phyloP scores from a whole-genome alignment of 208 protist genomes.

The Phytomonas francai region DNA sequence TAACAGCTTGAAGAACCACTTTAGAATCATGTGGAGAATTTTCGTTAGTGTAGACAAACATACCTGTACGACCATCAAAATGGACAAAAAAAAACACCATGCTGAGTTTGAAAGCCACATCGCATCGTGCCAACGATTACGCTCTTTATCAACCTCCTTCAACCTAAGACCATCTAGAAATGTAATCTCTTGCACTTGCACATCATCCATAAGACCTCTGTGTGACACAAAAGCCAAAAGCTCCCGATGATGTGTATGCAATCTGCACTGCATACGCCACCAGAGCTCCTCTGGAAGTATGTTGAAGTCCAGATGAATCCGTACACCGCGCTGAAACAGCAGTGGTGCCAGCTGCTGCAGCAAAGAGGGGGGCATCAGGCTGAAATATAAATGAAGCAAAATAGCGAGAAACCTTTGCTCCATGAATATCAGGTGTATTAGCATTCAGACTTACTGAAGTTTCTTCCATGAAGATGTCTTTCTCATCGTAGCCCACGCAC shows the following conservation, averaged over 20 bases:
- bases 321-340: slow-evolving; percentile 72
- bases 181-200: slow-evolving; percentile 37
- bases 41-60: slow-evolving; percentile 60
- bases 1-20: slow-evolving; percentile 49
- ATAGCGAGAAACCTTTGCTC: slow-evolving; percentile 49
- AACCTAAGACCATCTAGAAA: slow-evolving; percentile 55
- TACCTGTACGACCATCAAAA: slow-evolving; percentile 43
- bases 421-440: slow-evolving; percentile 21
- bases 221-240: slow-evolving; percentile 60
- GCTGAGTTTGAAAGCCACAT: slow-evolving; percentile 64
- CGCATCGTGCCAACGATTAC: slow-evolving; percentile 80
- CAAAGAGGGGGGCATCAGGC: slow-evolving; percentile 24
- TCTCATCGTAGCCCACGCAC: slow-evolving; percentile 54
- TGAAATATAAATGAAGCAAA: slow-evolving; percentile 78
- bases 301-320: slow-evolving; percentile 76
- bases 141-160: slow-evolving; percentile 69
- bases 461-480: slow-evolving; percentile 55
- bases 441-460: slow-evolving; percentile 40
- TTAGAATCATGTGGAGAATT: slow-evolving; percentile 37
- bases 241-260: slow-evolving; percentile 47
- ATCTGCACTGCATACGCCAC: slow-evolving; percentile 69
- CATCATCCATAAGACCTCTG: slow-evolving; percentile 11
- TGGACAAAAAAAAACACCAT: slow-evolving; percentile 69
- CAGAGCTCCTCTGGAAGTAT: slow-evolving; percentile 83
- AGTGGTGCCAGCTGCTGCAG: slow-evolving; percentile 61